phyloP scores from a whole-genome alignment of 176 grass and related monocot species.

The Zea mays region DNA sequence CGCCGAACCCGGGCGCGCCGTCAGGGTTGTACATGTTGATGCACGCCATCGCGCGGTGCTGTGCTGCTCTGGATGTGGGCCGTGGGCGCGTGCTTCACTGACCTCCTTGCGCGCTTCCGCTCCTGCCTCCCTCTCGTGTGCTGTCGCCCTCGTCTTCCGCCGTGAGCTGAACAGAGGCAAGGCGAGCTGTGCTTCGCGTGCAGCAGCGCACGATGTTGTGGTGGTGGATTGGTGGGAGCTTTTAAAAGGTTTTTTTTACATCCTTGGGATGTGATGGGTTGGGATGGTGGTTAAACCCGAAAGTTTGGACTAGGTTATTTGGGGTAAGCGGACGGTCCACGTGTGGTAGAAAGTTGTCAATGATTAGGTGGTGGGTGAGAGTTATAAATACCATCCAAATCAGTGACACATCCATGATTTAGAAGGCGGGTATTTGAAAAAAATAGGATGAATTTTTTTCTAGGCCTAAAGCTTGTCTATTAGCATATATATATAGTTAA shows the following conservation, averaged over 20 bases:
- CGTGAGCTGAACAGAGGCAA: neutral
- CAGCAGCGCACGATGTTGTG: slow-evolving; percentile 1
- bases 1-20: slow-evolving; percentile 45
- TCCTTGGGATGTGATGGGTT: no score
- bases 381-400: no score
- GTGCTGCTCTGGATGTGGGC: neutral
- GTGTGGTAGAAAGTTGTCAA: no score
- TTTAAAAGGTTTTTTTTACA: slow-evolving; percentile 15
- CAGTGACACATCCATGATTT: no score
- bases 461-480: no score
- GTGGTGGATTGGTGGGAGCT: slow-evolving; percentile 2
- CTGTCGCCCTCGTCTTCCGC: slow-evolving; percentile 22
- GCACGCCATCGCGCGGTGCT: slow-evolving; percentile 64
- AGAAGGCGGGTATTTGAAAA: no score
- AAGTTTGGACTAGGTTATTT: no score
- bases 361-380: no score
- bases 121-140: slow-evolving; percentile 29
- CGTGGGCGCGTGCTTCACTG: neutral
- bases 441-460: no score
- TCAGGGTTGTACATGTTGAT: slow-evolving; percentile 90
- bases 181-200: slow-evolving; percentile 5
- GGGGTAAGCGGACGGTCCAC: no score
- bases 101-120: slow-evolving; percentile 29
- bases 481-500: no score
- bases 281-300: no score